Evolutionary conservation across 352 stramenopile species (phyloP), one percentile per base, ranked within the genome.

Genomic region (Phytophthora litchii): DNA sequence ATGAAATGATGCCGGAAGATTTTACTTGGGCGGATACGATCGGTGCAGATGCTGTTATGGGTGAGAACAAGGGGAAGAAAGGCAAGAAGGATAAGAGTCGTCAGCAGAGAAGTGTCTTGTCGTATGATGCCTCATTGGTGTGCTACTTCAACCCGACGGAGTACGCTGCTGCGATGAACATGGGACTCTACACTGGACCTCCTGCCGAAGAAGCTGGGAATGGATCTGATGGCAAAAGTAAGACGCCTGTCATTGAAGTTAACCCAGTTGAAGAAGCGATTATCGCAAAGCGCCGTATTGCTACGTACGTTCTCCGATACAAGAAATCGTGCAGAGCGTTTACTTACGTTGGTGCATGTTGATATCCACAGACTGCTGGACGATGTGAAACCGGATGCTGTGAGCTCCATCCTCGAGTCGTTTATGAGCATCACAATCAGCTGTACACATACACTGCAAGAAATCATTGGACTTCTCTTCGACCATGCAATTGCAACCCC

Each of bases 71-170:
- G 47, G 54, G 60, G 5, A 66, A 70, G 35, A 78, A 69, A 25
- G 74, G 75, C 44, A 72, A 74, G 41, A 88, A 87, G 44, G 61
- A 80, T 34, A 89, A 83, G 54, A 67, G 32, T 25, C 71, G 67
- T 10, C 56, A 66, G 37, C 23, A 70, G 38, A 23, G 60, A 13
- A 66, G 19, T 50, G 46, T 78, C 67, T 55, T 87, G 58, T 78
- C 81, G 55, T 93, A 91, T 64, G 84, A 91, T 29, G 72, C 84
- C 41, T 87, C 79, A 6, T 74, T 91, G 41, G 70, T 87, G 51
- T 83, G 77, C 29, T 91, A 90, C 48, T 93, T 91, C 52, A 93
- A 91, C 41, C 82, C 82, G 38, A 89, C 67, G 35, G 82, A 92
- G 53, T 92, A 92, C 58, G 59, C 82, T 3, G 74, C 82, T 0